Evolutionary conservation across 179 eudicot genomes (phyloP).

Genomic region (Heliamphora pulchella): DNA sequence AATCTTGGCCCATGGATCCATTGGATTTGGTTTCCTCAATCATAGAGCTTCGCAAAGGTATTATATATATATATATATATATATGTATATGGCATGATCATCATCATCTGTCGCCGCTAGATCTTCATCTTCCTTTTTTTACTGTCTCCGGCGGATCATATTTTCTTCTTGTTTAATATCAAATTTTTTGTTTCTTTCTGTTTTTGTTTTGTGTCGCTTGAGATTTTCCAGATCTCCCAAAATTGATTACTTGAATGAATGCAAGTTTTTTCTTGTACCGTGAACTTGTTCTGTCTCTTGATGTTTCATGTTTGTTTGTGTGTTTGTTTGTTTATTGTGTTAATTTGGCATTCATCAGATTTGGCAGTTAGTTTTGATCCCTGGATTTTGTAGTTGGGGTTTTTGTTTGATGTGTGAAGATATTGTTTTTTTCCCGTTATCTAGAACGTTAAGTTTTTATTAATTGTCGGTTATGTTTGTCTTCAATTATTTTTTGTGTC

Average conservation of each 20-base stretch:
- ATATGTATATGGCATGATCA: background rate
- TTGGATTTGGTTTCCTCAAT: slow-evolving; percentile 27
- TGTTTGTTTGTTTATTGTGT: background rate
- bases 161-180: background rate
- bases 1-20: slow-evolving; percentile 26
- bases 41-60: slow-evolving; percentile 39
- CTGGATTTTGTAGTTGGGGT: background rate
- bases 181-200: background rate
- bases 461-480: no score
- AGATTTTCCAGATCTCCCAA: slow-evolving; percentile 13
- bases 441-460: no score
- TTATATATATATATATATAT: background rate
- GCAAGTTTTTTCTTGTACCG: slow-evolving; percentile 9
- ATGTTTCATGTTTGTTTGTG: background rate
- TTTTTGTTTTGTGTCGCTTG: slow-evolving; percentile 4
- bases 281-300: background rate
- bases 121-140: slow-evolving; percentile 15
- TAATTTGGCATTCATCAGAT: background rate
- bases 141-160: background rate
- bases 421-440: no score
- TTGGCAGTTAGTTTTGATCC: background rate
- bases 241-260: background rate
- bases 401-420: background rate
- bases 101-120: slow-evolving; percentile 5
- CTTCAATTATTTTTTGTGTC: no score